Conservation (phyloP, 2,329 filamentous ascomycete genomes). For the Botryotinia calthae region DNA sequence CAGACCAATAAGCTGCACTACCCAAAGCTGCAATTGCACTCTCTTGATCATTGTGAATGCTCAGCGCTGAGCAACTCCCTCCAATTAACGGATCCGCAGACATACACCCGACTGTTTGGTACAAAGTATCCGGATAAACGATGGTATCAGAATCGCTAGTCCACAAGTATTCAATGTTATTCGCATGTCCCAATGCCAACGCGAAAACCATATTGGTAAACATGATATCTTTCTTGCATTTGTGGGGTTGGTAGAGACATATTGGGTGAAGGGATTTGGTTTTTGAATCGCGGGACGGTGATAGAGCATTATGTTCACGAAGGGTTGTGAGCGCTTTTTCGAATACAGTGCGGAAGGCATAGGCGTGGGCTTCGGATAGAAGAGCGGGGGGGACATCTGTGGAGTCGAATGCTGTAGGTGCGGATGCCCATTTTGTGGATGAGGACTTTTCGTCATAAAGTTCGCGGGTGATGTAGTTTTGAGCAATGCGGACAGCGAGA, state of each 20-base stretch:
- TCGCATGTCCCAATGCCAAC: conserved; percentile 37
- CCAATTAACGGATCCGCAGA: conserved; percentile 39
- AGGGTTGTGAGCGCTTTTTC: conserved; percentile 23
- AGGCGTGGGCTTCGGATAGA: conserved; percentile 22
- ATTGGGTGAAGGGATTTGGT: conserved; percentile 24
- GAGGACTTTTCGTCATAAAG: conserved; percentile 17
- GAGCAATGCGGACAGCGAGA: conserved; percentile 24
- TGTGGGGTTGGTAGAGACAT: conserved; percentile 41
- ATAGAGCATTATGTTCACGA: conserved; percentile 21
- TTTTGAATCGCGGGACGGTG: not conserved
- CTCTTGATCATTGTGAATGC: conserved; percentile 40
- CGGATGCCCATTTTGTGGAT: conserved; percentile 9
- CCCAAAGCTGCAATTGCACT: conserved; percentile 37
- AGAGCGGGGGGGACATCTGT: conserved; percentile 19
- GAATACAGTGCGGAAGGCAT: conserved; percentile 21
- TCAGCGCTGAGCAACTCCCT: conserved; percentile 39
- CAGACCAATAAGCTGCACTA: conserved; percentile 40
- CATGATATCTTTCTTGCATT: conserved; percentile 43
- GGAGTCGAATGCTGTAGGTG: conserved; percentile 2
- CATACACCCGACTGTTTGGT: conserved; percentile 36
- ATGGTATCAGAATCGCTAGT: conserved; percentile 40
- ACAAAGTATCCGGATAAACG: conserved; percentile 26
- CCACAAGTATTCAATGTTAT: conserved; percentile 41
- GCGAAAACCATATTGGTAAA: conserved; percentile 41
- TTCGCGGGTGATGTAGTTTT: conserved; percentile 23